These are phyloP conservation scores for Climacium dendroides DNA, from an alignment of 225 moss, liverwort and hornwort genomes.

Conservation along the genomic window DNA sequence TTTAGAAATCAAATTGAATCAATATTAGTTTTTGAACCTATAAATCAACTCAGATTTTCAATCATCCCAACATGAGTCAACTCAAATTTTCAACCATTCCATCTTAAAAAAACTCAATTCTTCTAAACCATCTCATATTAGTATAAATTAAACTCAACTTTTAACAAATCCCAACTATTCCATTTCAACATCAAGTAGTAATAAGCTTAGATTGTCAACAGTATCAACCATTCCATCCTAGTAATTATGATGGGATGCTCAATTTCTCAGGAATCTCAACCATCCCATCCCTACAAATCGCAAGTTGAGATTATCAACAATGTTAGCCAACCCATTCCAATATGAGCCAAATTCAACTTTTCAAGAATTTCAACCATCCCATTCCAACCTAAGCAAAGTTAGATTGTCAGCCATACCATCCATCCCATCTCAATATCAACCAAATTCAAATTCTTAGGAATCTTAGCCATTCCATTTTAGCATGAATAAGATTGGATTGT, in stretches of 20 bases:
- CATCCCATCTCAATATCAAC: too few species aligned
- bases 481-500: too few species aligned
- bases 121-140: too few species aligned
- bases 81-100: background rate
- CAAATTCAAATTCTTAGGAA: too few species aligned
- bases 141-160: background rate
- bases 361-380: background rate
- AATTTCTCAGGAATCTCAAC: too few species aligned
- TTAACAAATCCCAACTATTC: background rate
- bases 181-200: background rate
- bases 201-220: background rate
- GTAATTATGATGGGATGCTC: too few species aligned
- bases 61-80: fast-evolving
- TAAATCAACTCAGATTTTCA: fast-evolving
- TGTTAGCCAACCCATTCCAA: too few species aligned
- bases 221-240: too few species aligned
- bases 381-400: fast-evolving
- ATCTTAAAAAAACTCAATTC: background rate
- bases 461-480: too few species aligned
- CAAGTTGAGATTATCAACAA: too few species aligned
- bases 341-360: fast-evolving
- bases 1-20: background rate
- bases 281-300: too few species aligned
- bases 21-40: background rate
- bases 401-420: too few species aligned